These are phyloP conservation scores for Aspergillus coremiiformis DNA, from an alignment of 495 filamentous ascomycete genomes.

Conservation along the genomic window DNA sequence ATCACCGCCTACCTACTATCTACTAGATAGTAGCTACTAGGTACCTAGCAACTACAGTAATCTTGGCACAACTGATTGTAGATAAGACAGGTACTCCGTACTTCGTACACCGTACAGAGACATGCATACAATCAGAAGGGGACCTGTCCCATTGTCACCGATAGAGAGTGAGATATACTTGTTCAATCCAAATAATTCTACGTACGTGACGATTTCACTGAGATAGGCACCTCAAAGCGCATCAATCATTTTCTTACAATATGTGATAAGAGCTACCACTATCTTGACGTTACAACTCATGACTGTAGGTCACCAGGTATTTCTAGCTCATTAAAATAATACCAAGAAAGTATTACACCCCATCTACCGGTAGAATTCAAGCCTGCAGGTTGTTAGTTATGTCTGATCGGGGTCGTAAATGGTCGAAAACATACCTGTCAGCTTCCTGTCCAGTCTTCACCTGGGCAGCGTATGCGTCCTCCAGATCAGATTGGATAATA, in stretches of 20 bases:
- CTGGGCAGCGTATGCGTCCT: slow-evolving; percentile 92
- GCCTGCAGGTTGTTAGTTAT: slow-evolving; percentile 23
- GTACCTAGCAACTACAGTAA: no score
- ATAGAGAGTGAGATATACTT: neutral
- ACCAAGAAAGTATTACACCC: neutral
- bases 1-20: neutral
- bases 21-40: no score
- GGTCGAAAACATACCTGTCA: slow-evolving; percentile 35
- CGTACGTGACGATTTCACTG: neutral
- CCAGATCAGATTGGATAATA: slow-evolving; percentile 92
- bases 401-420: slow-evolving; percentile 9
- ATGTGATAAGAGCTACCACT: slow-evolving; percentile 15
- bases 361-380: slow-evolving; percentile 51
- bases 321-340: slow-evolving; percentile 10
- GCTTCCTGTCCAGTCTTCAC: slow-evolving; percentile 82
- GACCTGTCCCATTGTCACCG: neutral
- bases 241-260: slow-evolving; percentile 20
- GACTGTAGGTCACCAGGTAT: slow-evolving; percentile 19
- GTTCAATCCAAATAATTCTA: neutral
- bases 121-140: neutral
- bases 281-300: slow-evolving; percentile 36
- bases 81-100: no score
- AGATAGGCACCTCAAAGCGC: neutral
- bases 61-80: neutral
- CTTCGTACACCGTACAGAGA: no score